Evolutionary conservation across 1,139 yeast species (phyloP).

Genomic region (Geotrichum australiense): DNA sequence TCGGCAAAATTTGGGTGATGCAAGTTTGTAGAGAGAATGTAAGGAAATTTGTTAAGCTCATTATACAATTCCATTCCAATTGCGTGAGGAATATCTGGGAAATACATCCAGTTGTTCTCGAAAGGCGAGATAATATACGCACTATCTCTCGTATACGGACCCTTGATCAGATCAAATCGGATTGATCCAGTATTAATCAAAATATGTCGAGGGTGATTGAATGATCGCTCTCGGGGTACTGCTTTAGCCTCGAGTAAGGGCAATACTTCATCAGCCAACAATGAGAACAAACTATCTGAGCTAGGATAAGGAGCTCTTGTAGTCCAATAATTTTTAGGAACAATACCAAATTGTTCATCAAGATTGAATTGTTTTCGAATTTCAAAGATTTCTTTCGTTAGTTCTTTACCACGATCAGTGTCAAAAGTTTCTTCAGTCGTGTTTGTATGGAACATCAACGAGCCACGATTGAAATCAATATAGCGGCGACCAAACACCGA

Average conservation of each 20-base stretch:
- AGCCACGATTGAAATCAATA: slow-evolving; percentile 69
- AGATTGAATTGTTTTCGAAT: slow-evolving; percentile 48
- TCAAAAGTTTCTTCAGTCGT: slow-evolving; percentile 31
- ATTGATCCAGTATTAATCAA: slow-evolving; percentile 83
- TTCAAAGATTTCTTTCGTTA: slow-evolving; percentile 42
- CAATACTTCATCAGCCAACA: slow-evolving; percentile 54
- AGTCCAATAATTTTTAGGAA: slow-evolving; percentile 59
- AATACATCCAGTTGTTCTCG: slow-evolving; percentile 64
- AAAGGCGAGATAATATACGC: slow-evolving; percentile 85
- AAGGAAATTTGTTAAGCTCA: slow-evolving; percentile 45
- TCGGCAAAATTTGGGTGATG: background rate
- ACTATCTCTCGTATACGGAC: slow-evolving; percentile 74
- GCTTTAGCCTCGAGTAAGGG: slow-evolving; percentile 42
- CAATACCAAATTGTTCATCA: slow-evolving; percentile 54
- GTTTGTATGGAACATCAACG: slow-evolving; percentile 59
- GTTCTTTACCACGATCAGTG: slow-evolving; percentile 46
- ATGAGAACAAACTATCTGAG: slow-evolving; percentile 50
- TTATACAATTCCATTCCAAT: slow-evolving; percentile 45
- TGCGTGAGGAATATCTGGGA: slow-evolving; percentile 45
- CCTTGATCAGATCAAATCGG: slow-evolving; percentile 81
- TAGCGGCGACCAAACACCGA: slow-evolving; percentile 49
- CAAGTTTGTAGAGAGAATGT: slow-evolving; percentile 36
- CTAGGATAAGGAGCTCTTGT: slow-evolving; percentile 64
- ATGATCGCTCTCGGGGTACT: slow-evolving; percentile 17
- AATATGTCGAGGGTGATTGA: slow-evolving; percentile 46